phyloP scores from a whole-genome alignment of 1,284 basidiomycete species.

The Takashimella tepidaria region DNA sequence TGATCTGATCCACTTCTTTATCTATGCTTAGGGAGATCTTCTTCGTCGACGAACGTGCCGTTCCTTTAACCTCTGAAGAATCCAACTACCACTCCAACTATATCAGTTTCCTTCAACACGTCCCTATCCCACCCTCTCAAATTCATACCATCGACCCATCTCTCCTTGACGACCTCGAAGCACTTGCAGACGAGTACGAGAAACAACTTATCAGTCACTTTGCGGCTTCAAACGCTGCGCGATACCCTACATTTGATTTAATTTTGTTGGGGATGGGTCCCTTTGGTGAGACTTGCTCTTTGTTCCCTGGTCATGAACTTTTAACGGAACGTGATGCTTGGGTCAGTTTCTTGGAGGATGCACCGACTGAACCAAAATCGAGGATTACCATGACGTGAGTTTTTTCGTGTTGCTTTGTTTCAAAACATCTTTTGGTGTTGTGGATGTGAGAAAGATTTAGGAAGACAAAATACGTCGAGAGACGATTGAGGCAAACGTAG shows the following conservation, averaged over 20 bases:
- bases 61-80: conserved; percentile 86
- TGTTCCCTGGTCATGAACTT: conserved; percentile 88
- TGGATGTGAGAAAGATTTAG: too few species aligned
- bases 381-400: conserved; percentile 74
- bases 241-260: conserved; percentile 92
- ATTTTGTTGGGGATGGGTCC: conserved; percentile 90
- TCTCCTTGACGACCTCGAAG: conserved; percentile 66
- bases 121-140: conserved; percentile 65
- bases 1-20: background rate
- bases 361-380: conserved; percentile 86
- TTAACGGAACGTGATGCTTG: conserved; percentile 81
- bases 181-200: conserved; percentile 88
- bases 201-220: conserved; percentile 87
- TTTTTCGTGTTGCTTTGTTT: background rate
- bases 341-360: conserved; percentile 90
- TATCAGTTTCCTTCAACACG: conserved; percentile 75
- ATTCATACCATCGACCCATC: conserved; percentile 83
- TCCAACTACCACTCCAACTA: conserved; percentile 84
- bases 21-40: conserved; percentile 75
- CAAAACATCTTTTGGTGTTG: too few species aligned
- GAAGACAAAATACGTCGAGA: too few species aligned
- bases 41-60: conserved; percentile 94
- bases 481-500: too few species aligned
- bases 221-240: conserved; percentile 78
- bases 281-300: conserved; percentile 93